Evolutionary conservation across 140 eudicot species (phyloP).

Genomic region (Stevia rebaudiana): DNA sequence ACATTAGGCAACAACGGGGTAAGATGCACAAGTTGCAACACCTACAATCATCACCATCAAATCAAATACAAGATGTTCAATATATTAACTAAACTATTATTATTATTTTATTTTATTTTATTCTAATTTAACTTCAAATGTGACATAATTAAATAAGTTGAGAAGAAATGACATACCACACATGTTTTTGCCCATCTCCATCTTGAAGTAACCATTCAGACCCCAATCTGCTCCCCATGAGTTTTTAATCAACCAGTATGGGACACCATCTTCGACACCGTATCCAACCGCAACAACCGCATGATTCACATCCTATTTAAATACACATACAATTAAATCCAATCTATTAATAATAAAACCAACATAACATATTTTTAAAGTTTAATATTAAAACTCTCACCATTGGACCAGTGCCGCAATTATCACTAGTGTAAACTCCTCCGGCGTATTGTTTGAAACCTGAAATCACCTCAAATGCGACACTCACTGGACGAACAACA

Average conservation of each 20-base stretch:
- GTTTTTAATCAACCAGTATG: constrained; percentile 96
- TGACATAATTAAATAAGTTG: neutral
- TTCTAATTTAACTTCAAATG: neutral
- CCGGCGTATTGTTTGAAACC: constrained; percentile 55
- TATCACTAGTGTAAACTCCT: constrained; percentile 84
- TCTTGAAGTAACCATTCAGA: constrained; percentile 77
- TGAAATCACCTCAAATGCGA: constrained; percentile 73
- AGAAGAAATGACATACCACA: constrained; percentile 58
- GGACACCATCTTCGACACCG: constrained; percentile 83
- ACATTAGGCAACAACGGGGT: constrained; percentile 62
- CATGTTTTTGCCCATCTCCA: constrained; percentile 99
- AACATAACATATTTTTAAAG: neutral
- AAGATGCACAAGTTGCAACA: constrained; percentile 97
- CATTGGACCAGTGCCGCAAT: constrained; percentile 78
- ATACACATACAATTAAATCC: neutral
- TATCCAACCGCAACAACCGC: constrained; percentile 99
- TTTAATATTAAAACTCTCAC: constrained; percentile 33
- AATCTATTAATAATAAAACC: neutral
- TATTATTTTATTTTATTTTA: no score
- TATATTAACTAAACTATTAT: no score
- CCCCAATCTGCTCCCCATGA: constrained; percentile 99
- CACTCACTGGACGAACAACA: constrained; percentile 86
- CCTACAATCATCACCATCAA: constrained; percentile 42
- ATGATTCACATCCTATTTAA: constrained; percentile 90
- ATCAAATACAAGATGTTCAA: neutral